A percentile compares a stretch with the other conserved stretches of the same genome.
Evolutionary conservation across 2,329 filamentous ascomycete genomes (phyloP).

Genomic region (Colletotrichum horii): DNA sequence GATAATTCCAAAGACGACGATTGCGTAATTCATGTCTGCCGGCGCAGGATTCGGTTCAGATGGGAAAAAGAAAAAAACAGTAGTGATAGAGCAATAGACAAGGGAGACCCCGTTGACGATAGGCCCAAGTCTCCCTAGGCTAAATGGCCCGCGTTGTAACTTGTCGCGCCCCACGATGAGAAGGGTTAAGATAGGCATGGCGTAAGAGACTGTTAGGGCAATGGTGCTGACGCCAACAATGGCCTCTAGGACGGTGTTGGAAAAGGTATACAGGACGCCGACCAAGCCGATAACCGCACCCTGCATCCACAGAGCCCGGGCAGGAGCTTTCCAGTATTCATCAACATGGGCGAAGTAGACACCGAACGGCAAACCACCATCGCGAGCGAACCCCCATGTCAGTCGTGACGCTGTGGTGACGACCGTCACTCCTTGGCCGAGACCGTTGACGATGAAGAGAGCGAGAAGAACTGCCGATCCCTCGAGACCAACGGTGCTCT

Average conservation of each 20-base stretch:
- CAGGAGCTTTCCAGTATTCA: conserved; percentile 55
- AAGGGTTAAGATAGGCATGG: not conserved
- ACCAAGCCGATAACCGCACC: conserved; percentile 46
- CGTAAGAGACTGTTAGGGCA: conserved; percentile 57
- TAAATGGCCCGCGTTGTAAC: not conserved
- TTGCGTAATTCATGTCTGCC: conserved; percentile 61
- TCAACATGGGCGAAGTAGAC: conserved; percentile 50
- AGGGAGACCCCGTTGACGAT: conserved; percentile 52
- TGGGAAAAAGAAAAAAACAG: conserved; percentile 62
- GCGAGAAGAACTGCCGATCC: conserved; percentile 51
- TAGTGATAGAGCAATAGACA: conserved; percentile 55
- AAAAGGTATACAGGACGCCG: conserved; percentile 61
- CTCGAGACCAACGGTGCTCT: conserved; percentile 40
- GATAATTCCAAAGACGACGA: conserved; percentile 62
- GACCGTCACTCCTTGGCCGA: conserved; percentile 57
- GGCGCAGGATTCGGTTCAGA: conserved; percentile 45
- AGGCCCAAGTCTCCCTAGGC: conserved; percentile 6
- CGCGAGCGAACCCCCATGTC: conserved; percentile 59
- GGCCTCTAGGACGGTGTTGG: conserved; percentile 56
- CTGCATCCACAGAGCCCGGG: conserved; percentile 57
- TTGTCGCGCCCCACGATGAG: not conserved
- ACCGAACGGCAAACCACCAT: conserved; percentile 52
- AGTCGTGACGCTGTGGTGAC: conserved; percentile 57
- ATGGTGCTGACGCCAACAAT: conserved; percentile 62
- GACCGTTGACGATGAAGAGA: conserved; percentile 61